Percentiles rank a stretch among this genome's conserved stretches.
These are phyloP conservation scores for Epipyxis sp. DNA, from an alignment of 108 stramenopile species.

Conservation along the genomic window DNA sequence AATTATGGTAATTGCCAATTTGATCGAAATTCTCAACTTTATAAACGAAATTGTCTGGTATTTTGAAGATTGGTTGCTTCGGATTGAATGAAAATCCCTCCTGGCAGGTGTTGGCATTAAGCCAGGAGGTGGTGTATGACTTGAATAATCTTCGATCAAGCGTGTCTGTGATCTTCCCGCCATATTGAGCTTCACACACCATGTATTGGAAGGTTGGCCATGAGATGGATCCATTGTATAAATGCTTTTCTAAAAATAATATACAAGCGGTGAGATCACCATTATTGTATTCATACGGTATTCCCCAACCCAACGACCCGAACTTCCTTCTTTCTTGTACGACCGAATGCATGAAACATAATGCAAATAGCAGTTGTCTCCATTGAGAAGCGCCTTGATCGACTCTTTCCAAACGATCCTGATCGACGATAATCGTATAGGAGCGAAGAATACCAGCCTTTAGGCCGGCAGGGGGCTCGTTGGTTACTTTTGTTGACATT, in stretches of 20 bases:
- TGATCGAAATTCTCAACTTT: slow-evolving; percentile 60
- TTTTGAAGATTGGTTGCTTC: slow-evolving; percentile 62
- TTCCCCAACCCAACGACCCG: slow-evolving; percentile 83
- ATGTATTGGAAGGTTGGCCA: slow-evolving; percentile 88
- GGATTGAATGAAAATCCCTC: slow-evolving; percentile 74
- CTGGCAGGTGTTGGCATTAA: slow-evolving; percentile 66
- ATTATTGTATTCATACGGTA: slow-evolving; percentile 85
- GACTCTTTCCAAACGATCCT: slow-evolving; percentile 80
- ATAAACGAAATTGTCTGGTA: slow-evolving; percentile 73
- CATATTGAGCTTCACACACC: slow-evolving; percentile 85
- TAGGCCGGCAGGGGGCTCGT: slow-evolving; percentile 80
- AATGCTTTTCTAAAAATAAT: slow-evolving; percentile 79
- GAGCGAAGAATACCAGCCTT: slow-evolving; percentile 77
- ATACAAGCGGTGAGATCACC: slow-evolving; percentile 82
- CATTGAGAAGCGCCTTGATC: slow-evolving; percentile 70
- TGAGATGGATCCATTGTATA: slow-evolving; percentile 79
- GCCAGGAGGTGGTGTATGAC: slow-evolving; percentile 77
- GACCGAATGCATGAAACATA: slow-evolving; percentile 81
- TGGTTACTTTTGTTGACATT: slow-evolving; percentile 81
- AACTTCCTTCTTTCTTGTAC: slow-evolving; percentile 89
- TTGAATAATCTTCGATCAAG: slow-evolving; percentile 78
- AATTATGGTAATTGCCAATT: slow-evolving; percentile 65
- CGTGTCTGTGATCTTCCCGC: slow-evolving; percentile 87
- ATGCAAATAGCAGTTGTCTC: slow-evolving; percentile 75
- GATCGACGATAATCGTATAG: slow-evolving; percentile 82